These are phyloP conservation scores for Dichotomocladium elegans DNA, from an alignment of 371 early-diverging fungal genomes.

Conservation along the genomic window DNA sequence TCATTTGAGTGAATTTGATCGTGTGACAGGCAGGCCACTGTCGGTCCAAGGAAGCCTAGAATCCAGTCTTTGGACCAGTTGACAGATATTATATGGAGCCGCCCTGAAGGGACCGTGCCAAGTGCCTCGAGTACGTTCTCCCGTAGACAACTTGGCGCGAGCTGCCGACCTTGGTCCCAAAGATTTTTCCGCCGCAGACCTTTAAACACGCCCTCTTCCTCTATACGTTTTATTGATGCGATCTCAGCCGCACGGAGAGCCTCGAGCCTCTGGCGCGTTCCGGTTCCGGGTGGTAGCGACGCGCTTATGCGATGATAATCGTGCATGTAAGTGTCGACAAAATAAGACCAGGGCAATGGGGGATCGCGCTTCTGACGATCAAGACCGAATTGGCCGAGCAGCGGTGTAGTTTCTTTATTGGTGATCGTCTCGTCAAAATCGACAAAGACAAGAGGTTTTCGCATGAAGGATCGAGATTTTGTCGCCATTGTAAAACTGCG, in stretches of 20 bases:
- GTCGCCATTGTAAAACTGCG: background rate
- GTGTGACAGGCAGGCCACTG: constrained; percentile 1
- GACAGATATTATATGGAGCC: constrained; percentile 27
- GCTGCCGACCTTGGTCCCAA: constrained; percentile 3
- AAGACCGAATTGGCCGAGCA: constrained; percentile 27
- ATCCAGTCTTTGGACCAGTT: constrained; percentile 53
- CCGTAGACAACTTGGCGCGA: constrained; percentile 8
- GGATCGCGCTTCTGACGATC: background rate
- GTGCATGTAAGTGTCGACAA: constrained; percentile 27
- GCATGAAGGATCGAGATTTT: background rate
- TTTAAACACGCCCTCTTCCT: constrained; percentile 21
- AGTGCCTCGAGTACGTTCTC: constrained; percentile 15
- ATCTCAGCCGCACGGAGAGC: constrained; percentile 21
- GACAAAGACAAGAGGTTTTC: constrained; percentile 19
- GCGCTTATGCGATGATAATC: constrained; percentile 19
- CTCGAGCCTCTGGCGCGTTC: constrained; percentile 9
- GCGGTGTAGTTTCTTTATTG: constrained; percentile 27
- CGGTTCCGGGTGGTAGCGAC: background rate
- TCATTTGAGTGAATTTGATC: constrained; percentile 33
- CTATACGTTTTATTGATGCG: constrained; percentile 27
- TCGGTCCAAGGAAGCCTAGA: constrained; percentile 19
- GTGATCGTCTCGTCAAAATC: constrained; percentile 48
- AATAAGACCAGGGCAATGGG: constrained; percentile 29
- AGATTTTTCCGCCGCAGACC: constrained; percentile 19
- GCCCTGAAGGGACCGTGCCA: background rate